A percentile compares a stretch with the other conserved stretches of the same genome.
Conservation (phyloP, 2,329 filamentous ascomycete species). For the Chrysoporthe cubensis region DNA sequence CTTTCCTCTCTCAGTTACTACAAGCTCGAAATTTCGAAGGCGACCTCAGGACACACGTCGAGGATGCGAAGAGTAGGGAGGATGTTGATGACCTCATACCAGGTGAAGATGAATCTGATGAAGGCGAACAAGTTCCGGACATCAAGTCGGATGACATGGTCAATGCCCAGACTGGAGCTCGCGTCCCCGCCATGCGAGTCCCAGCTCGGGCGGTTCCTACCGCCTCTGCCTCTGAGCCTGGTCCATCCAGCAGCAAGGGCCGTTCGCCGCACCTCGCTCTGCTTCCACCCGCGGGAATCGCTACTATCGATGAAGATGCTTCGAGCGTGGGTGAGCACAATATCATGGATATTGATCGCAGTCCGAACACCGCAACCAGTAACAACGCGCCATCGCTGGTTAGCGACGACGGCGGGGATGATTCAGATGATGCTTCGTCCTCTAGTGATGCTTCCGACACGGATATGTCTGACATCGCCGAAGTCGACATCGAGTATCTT, state of each 20-base stretch:
- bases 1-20: slow-evolving; percentile 70
- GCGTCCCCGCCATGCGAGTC: slow-evolving; percentile 55
- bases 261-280: slow-evolving; percentile 45
- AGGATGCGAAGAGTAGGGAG: slow-evolving; percentile 60
- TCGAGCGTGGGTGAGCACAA: slow-evolving; percentile 48
- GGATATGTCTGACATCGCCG: slow-evolving; percentile 59
- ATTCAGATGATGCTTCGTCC: slow-evolving; percentile 68
- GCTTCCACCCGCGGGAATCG: slow-evolving; percentile 31
- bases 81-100: slow-evolving; percentile 52
- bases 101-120: slow-evolving; percentile 58
- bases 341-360: slow-evolving; percentile 63
- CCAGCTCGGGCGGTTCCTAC: slow-evolving; percentile 62
- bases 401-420: slow-evolving; percentile 80
- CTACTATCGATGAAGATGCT: slow-evolving; percentile 31
- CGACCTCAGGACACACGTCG: slow-evolving; percentile 62
- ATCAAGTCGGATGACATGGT: slow-evolving; percentile 31
- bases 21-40: slow-evolving; percentile 63
- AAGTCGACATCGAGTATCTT: slow-evolving; percentile 63
- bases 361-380: slow-evolving; percentile 70
- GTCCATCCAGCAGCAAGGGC: slow-evolving; percentile 63
- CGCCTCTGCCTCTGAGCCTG: slow-evolving; percentile 49
- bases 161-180: slow-evolving; percentile 35
- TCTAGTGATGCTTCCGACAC: slow-evolving; percentile 58
- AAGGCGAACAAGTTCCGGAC: slow-evolving; percentile 44
- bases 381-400: slow-evolving; percentile 80